Base-by-base conservation (phyloP, 352 stramenopile genomes). In the Pythium aquatile region DNA sequence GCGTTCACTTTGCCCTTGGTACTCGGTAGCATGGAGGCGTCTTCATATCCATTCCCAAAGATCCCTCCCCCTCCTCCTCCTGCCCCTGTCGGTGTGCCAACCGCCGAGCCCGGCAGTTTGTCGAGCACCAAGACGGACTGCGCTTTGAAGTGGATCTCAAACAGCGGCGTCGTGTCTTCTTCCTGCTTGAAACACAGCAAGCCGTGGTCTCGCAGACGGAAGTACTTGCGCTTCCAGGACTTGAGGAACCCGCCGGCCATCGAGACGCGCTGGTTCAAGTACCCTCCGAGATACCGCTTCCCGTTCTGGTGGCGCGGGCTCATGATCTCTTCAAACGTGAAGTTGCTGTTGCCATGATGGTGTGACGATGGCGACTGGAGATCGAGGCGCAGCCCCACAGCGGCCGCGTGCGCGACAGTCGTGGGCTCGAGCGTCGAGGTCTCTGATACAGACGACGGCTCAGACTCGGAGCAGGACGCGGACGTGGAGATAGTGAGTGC, bases 161-260 rank as follows among this genome's bases (percentile, higher is more conserved):
- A 89, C 20, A 91, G 64, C 44, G 78, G 78, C 40, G 63, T 64
- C 0, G 78, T 58, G 10, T 75, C 69, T 5, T 90, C 78, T 11
- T 76, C 54, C 17, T 75, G 58, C 63, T 79, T 79, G 70, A 82
- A 91, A 58, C 85, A 90, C 49, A 91, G 56, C 14, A 91, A 26
- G 55, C 81, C 79, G 55, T 89, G 78, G 44, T 91, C 81, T 14
- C 78, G 69, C 44, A 91, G 67, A 2, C 85, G 74, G 66, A 91
- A 93, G 59, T 86, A 93, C 46, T 81, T 86, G 42, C 73, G 75
- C 69, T 87, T 85, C 76, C 83, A 91, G 30, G 69, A 73, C 58
- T 88, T 90, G 33, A 91, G 73, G 33, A 91, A 78, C 13, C 84
- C 82, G 16, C 67, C 78, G 13, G 78, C 78, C 63, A 84, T 80